Evolutionary conservation across 305 asterid genomes (phyloP), one percentile per base, ranked within the genome.

Genomic region (Rubia tinctorum): DNA sequence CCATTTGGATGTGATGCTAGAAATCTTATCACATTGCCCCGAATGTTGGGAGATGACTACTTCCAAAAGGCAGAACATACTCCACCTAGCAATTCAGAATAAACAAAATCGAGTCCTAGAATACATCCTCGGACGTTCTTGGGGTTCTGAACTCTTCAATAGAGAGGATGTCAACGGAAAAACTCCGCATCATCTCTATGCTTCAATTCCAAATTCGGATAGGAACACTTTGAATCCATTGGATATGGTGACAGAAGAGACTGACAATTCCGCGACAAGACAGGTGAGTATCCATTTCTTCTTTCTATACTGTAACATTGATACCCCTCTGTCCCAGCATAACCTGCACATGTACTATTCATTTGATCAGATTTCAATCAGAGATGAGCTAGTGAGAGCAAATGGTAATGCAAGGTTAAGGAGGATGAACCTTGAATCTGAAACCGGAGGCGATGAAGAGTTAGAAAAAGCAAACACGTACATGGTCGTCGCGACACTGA

Each of bases 401-500:
- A 18, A 18, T 4, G 56, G 8, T 14, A 8, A 4, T 3, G 4
- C n/a, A 15, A 49, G 56, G 15, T 13, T 15, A 18, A 6, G 56
- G 56, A 49, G n/a, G 20, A 49, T 49, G 17, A 15, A 15, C 7
- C n/a, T 3, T 39, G 22, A 20, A 13, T 15, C 12, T 0, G 59
- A 47, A 0, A 37, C 40, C 6, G 8, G 23, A 15, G 11, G 9
- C 27, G 60, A 45, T 20, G 6, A 23, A 42, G n/a, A 37, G 13
- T 9, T 14, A 8, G 23, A 49, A 49, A 15, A 49, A 4, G 62
- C 20, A 47, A 55, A 55, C 9, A 55, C 61, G 6, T 17, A 17
- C 23, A 17, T 55, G 68, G 40, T 78, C 17, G 71, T 73, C 13
- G 73, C 77, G 11, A 73, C 77, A 5, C 66, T 78, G 22, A 62